Conservation (phyloP, 2,329 filamentous ascomycete species). For the Paraphoma sp. region DNA sequence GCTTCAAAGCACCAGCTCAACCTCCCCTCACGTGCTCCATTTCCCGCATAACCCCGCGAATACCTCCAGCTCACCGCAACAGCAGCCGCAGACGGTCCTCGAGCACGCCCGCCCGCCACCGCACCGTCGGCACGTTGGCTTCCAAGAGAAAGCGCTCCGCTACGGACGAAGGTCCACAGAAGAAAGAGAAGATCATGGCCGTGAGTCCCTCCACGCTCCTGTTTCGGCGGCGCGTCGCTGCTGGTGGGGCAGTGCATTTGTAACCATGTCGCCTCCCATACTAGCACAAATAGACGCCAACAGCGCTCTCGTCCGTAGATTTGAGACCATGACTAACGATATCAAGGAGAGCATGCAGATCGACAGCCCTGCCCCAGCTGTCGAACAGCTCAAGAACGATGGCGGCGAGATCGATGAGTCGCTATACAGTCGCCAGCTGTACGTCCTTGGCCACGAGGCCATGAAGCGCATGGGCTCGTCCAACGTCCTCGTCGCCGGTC, state of each 20-base stretch:
- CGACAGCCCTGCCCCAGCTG: conserved; percentile 63
- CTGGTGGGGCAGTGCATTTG: conserved; percentile 34
- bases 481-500: conserved; percentile 87
- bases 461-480: conserved; percentile 99
- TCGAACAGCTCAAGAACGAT: conserved; percentile 64
- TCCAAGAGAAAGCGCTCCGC: conserved; percentile 44
- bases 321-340: conserved; percentile 14
- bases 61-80: not conserved
- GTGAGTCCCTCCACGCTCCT: conserved; percentile 34
- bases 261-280: conserved; percentile 19
- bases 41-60: conserved; percentile 3
- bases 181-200: conserved; percentile 47
- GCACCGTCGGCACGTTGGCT: conserved; percentile 49
- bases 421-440: conserved; percentile 71
- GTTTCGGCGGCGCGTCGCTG: conserved; percentile 10
- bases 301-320: not conserved
- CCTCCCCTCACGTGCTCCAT: conserved; percentile 4
- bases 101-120: conserved; percentile 22
- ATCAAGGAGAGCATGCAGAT: conserved; percentile 67
- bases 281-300: not conserved
- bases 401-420: conserved; percentile 70
- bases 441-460: conserved; percentile 77
- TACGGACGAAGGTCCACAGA: conserved; percentile 48
- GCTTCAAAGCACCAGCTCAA: conserved; percentile 2
- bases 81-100: conserved; percentile 20